Evolutionary conservation across 169 alveolate genomes (phyloP).

Genomic region (Perkinsus marinus): DNA sequence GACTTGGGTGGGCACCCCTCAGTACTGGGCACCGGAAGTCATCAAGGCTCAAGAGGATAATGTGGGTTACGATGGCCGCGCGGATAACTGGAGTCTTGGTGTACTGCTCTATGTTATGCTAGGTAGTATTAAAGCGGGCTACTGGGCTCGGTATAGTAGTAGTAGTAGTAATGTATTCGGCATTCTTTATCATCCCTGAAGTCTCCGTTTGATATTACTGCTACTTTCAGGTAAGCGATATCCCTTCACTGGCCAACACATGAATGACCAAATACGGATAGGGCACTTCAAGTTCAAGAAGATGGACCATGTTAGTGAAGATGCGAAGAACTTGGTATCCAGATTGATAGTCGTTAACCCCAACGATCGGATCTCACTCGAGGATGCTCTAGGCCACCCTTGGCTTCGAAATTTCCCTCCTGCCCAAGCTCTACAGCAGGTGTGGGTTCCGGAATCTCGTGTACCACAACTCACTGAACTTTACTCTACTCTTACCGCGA

Average conservation of each 20-base stretch:
- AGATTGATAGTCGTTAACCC: not conserved
- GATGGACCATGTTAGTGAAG: not conserved
- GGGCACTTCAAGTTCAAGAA: conserved; percentile 1
- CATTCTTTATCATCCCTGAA: too few species aligned
- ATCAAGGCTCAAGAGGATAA: conserved; percentile 31
- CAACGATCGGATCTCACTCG: conserved; percentile 1
- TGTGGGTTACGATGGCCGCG: conserved; percentile 68
- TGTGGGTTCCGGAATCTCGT: not conserved
- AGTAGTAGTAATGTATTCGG: too few species aligned
- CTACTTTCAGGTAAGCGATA: not conserved
- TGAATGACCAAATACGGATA: not conserved
- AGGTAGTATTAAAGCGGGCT: not conserved
- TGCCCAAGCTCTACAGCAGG: not conserved
- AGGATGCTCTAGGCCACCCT: not conserved
- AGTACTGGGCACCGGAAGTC: conserved; percentile 57
- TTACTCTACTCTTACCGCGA: not conserved
- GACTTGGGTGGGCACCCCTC: conserved; percentile 5
- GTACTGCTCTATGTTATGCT: conserved; percentile 80
- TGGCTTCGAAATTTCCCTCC: not conserved
- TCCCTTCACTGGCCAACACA: conserved; percentile 5
- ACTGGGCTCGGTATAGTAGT: too few species aligned
- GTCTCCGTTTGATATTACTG: too few species aligned
- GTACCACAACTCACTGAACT: not conserved
- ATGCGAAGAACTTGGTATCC: conserved; percentile 1
- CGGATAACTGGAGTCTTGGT: conserved; percentile 87